These are phyloP conservation scores for Aspergillus sp. DNA, from an alignment of 2,329 filamentous ascomycete species.

Conservation along the genomic window DNA sequence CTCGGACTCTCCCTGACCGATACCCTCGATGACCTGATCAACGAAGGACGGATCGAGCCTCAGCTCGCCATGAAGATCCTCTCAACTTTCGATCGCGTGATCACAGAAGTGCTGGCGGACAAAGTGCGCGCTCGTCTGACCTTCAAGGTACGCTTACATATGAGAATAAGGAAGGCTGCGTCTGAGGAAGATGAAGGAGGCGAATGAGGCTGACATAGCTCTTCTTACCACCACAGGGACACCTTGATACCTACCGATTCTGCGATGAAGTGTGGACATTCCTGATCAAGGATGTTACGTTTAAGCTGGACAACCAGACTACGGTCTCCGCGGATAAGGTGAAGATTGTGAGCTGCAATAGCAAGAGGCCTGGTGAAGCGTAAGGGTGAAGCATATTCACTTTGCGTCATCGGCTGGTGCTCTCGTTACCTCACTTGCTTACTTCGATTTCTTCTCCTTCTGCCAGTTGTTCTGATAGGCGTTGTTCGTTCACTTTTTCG, in stretches of 20 bases:
- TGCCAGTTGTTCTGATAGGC: slow-evolving; percentile 9
- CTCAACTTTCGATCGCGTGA: slow-evolving; percentile 89
- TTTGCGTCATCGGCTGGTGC: background rate
- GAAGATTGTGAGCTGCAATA: slow-evolving; percentile 98
- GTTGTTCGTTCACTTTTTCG: slow-evolving; percentile 11
- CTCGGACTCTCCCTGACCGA: slow-evolving; percentile 93
- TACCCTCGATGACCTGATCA: slow-evolving; percentile 95
- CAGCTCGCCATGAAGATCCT: slow-evolving; percentile 99
- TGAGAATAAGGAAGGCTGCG: no score
- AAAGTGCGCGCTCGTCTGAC: slow-evolving; percentile 88
- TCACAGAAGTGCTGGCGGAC: slow-evolving; percentile 87
- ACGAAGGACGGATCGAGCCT: slow-evolving; percentile 90
- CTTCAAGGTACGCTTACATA: slow-evolving; percentile 74
- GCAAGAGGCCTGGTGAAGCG: slow-evolving; percentile 70
- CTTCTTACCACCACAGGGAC: slow-evolving; percentile 63
- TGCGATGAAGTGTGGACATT: slow-evolving; percentile 99
- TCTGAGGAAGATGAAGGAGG: background rate
- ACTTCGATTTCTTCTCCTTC: background rate
- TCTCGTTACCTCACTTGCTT: no score
- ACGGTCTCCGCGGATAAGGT: slow-evolving; percentile 83
- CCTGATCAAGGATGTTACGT: slow-evolving; percentile 96
- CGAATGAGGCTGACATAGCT: slow-evolving; percentile 19
- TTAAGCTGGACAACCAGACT: slow-evolving; percentile 87
- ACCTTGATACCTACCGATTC: slow-evolving; percentile 97
- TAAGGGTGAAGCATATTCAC: slow-evolving; percentile 16